Percentiles rank a stretch among this genome's conserved stretches.
These are phyloP conservation scores for Begonia fuchsioides DNA, from an alignment of 306 rosid species.

Conservation along the genomic window DNA sequence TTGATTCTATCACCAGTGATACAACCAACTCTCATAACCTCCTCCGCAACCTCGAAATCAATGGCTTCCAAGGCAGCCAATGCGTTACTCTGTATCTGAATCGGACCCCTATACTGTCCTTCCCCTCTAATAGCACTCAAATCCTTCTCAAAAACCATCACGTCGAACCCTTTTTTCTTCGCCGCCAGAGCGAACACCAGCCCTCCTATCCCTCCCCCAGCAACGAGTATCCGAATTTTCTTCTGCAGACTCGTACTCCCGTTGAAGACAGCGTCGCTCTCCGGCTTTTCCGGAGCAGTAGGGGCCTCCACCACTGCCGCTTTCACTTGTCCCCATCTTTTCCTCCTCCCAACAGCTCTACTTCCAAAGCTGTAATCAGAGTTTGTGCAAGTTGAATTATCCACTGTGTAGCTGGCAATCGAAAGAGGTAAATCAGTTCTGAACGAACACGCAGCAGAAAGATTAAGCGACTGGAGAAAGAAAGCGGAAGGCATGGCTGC, in stretches of 20 bases:
- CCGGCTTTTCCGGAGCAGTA: slow-evolving; percentile 6
- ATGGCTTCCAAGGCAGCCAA: slow-evolving; percentile 96
- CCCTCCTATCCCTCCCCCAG: slow-evolving; percentile 97
- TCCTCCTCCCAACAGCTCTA: slow-evolving; percentile 20
- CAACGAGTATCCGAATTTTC: slow-evolving; percentile 57
- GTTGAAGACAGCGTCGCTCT: slow-evolving; percentile 9
- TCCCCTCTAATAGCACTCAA: slow-evolving; percentile 92
- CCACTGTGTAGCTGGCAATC: slow-evolving; percentile 17
- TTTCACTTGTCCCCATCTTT: slow-evolving; percentile 19
- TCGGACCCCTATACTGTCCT: slow-evolving; percentile 94
- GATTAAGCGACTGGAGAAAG: slow-evolving; percentile 34
- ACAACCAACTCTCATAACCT: slow-evolving; percentile 79
- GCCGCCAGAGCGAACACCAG: slow-evolving; percentile 91
- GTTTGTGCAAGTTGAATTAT: slow-evolving; percentile 19
- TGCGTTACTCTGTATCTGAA: slow-evolving; percentile 96
- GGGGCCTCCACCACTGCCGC: slow-evolving; percentile 34
- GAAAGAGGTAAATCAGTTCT: slow-evolving; percentile 31
- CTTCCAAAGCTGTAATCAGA: slow-evolving; percentile 11
- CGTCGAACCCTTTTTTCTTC: slow-evolving; percentile 85
- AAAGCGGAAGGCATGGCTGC: slow-evolving; percentile 37
- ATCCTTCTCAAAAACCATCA: slow-evolving; percentile 91
- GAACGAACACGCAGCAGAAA: slow-evolving; percentile 29
- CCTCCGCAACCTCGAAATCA: slow-evolving; percentile 80
- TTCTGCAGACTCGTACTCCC: slow-evolving; percentile 12
- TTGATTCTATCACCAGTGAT: slow-evolving; percentile 91